phyloP scores from a whole-genome alignment of 768 basidiomycete species.

The Cystobasidium onofrii region DNA sequence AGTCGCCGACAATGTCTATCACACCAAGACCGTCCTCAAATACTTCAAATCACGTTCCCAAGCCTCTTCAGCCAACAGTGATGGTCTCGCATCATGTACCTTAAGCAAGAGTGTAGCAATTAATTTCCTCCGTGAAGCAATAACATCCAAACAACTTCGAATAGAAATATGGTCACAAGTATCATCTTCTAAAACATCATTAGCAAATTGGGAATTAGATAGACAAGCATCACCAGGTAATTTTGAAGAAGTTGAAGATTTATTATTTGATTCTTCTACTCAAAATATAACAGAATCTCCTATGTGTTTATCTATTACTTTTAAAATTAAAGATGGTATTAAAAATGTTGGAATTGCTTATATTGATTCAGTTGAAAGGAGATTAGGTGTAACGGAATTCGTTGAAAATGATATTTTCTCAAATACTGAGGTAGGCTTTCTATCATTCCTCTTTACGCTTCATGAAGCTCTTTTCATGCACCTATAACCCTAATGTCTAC shows the following conservation, averaged over 20 bases:
- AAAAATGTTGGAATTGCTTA: constrained; percentile 80
- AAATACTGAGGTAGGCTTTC: constrained; percentile 74
- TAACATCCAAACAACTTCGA: constrained; percentile 80
- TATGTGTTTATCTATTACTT: constrained; percentile 78
- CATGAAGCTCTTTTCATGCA: background rate
- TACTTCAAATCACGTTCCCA: constrained; percentile 51
- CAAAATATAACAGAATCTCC: constrained; percentile 69
- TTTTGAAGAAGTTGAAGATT: constrained; percentile 62
- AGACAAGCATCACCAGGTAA: constrained; percentile 80
- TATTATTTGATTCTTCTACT: constrained; percentile 55
- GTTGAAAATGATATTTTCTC: constrained; percentile 91
- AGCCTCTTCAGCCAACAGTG: constrained; percentile 24
- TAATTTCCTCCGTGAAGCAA: constrained; percentile 71
- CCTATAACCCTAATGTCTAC: background rate
- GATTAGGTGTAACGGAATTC: constrained; percentile 82
- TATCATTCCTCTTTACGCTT: background rate
- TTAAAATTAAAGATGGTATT: constrained; percentile 55
- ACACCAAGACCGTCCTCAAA: constrained; percentile 85
- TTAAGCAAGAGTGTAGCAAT: constrained; percentile 70
- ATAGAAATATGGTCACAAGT: constrained; percentile 80
- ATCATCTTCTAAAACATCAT: constrained; percentile 66
- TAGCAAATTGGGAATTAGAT: constrained; percentile 62
- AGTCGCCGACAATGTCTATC: constrained; percentile 55
- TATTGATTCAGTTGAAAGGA: constrained; percentile 74
- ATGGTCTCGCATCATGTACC: constrained; percentile 60